Evolutionary conservation across 2,329 filamentous ascomycete species (phyloP), one percentile per base, ranked within the genome.

Genomic region (Paraphaeosphaeria sporulosa): DNA sequence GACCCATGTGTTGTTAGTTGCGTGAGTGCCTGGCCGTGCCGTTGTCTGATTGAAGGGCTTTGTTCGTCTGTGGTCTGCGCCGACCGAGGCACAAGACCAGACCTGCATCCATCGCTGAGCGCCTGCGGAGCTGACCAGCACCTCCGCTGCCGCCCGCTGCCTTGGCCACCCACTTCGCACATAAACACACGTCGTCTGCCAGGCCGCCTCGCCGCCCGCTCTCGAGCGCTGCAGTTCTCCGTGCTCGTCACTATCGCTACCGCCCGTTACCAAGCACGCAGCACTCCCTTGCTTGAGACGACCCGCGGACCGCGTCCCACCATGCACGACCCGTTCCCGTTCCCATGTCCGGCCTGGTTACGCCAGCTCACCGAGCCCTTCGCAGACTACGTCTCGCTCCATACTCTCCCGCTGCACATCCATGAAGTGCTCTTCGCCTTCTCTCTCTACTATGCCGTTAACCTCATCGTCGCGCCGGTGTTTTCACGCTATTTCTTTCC

Each of bases 301-400:
- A 30, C 44, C 23, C 42, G 25, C 53, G 51, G 32, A 13, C 50
- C 51, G 48, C 47, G 40, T 56, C 55, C 50, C 65, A 82, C 68
- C 50, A 93, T 94, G 91, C 86, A 84, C 76, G 91, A 94, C 67
- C 89, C 89, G 1, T 92, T 93, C 73, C 87, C 88, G 21, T 64
- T 84, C 65, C 79, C 85, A 58, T 85, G 87, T 40, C 88, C 89
- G 55, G 84, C 84, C 56, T 80, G 80, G 76, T 81, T 89, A 43
- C 76, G 82, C 65, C 72, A 77, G 58, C 83, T 86, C 59, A 79
- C 89, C 53, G 83, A 89, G 75, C 90, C 90, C 17, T 82, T 87
- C 73, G 88, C 90, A 63, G 85, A 90, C 67, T 81, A 79, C 61
- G 79, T 90, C 60, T 78, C 80, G 54, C 82, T 94, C 48, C 82